A percentile compares a stretch with the other conserved stretches of the same genome.
phyloP scores from a whole-genome alignment of 1,284 basidiomycete genomes.

The Mycena sp. region DNA sequence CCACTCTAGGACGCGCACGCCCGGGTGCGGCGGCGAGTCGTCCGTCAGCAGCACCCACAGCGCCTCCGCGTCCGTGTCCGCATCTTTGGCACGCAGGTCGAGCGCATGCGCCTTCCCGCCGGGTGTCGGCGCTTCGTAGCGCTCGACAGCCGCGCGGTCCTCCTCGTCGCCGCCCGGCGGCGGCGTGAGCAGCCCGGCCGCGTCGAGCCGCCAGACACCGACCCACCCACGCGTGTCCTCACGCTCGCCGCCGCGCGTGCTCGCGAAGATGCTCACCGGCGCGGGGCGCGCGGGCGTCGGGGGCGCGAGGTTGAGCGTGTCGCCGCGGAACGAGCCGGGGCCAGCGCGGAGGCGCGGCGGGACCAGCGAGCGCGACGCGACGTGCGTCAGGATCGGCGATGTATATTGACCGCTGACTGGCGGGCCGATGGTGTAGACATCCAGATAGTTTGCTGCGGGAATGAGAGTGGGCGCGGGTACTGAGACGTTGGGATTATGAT shows the following conservation, averaged over 20 bases:
- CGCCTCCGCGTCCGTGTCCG: constrained; percentile 25
- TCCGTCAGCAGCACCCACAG: constrained; percentile 54
- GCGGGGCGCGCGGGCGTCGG: constrained; percentile 44
- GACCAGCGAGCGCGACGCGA: constrained; percentile 50
- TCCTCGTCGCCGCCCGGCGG: constrained; percentile 7
- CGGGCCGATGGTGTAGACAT: constrained; percentile 50
- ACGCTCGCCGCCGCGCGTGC: constrained; percentile 51
- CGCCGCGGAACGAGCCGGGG: constrained; percentile 47
- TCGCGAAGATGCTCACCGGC: constrained; percentile 52
- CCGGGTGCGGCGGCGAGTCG: constrained; percentile 44
- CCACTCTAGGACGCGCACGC: constrained; percentile 56
- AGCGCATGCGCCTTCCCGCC: constrained; percentile 60
- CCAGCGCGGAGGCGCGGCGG: constrained; percentile 36
- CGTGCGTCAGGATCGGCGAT: constrained; percentile 39
- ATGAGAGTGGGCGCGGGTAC: not conserved
- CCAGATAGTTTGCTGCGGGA: constrained; percentile 52
- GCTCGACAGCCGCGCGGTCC: constrained; percentile 37
- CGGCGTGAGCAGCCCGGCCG: constrained; percentile 46
- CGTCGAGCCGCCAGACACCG: constrained; percentile 49
- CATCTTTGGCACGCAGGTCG: constrained; percentile 48
- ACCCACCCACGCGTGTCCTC: constrained; percentile 50
- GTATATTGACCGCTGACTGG: constrained; percentile 11
- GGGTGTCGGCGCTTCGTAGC: constrained; percentile 53
- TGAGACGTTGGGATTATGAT: constrained; percentile 4
- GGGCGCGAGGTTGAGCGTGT: constrained; percentile 55